phyloP scores from a whole-genome alignment of 2,329 filamentous ascomycete genomes.

The Fusarium coffeatum region DNA sequence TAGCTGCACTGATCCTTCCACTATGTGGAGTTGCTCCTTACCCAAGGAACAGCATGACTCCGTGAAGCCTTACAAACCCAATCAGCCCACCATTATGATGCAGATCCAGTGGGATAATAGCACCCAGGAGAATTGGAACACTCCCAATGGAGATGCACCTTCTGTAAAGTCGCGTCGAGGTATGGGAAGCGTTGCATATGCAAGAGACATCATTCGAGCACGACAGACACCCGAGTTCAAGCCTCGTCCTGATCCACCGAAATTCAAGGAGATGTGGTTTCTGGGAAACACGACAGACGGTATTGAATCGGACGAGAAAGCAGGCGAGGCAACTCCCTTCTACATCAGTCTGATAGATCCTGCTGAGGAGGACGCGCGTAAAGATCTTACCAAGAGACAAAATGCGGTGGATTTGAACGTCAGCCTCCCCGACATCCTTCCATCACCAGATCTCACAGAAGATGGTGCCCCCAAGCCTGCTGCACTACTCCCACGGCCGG shows the following conservation, averaged over 20 bases:
- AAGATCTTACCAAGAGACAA: slow-evolving; percentile 42
- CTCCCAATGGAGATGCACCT: slow-evolving; percentile 54
- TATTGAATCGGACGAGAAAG: slow-evolving; percentile 73
- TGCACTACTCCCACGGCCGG: slow-evolving; percentile 75
- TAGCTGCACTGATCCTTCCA: slow-evolving; percentile 77
- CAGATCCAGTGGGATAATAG: slow-evolving; percentile 79
- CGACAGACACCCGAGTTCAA: slow-evolving; percentile 51
- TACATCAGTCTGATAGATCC: slow-evolving; percentile 79
- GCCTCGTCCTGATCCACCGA: slow-evolving; percentile 68
- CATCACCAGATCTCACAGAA: slow-evolving; percentile 68
- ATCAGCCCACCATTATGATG: slow-evolving; percentile 82
- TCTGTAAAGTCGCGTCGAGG: slow-evolving; percentile 43
- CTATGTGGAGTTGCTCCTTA: slow-evolving; percentile 87
- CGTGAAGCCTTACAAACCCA: slow-evolving; percentile 70
- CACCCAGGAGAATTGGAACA: slow-evolving; percentile 63
- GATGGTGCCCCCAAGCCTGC: slow-evolving; percentile 81
- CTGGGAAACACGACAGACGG: slow-evolving; percentile 87
- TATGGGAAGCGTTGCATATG: slow-evolving; percentile 41
- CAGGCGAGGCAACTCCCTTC: slow-evolving; percentile 89
- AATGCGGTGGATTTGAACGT: slow-evolving; percentile 38
- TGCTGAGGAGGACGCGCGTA: slow-evolving; percentile 50
- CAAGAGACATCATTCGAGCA: slow-evolving; percentile 39
- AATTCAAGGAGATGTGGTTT: slow-evolving; percentile 79
- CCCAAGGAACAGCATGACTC: slow-evolving; percentile 80
- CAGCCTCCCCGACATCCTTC: slow-evolving; percentile 62